These are phyloP conservation scores for Pecoramyces ruminantium DNA, from an alignment of 192 early-diverging fungal species.

Conservation along the genomic window DNA sequence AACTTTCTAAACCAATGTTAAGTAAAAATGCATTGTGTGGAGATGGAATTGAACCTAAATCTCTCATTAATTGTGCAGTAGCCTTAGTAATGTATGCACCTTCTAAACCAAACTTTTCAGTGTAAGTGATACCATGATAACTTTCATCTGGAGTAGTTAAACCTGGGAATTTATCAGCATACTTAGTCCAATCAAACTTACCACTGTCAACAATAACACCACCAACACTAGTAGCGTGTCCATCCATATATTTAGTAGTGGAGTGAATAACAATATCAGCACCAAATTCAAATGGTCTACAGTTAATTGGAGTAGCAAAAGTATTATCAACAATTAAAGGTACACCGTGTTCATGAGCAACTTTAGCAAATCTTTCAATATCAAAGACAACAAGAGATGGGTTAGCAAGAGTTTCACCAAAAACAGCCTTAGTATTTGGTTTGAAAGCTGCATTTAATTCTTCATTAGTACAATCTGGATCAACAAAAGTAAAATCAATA, in stretches of 20 bases:
- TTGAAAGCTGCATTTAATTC: constrained; percentile 57
- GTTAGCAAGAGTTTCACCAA: not conserved
- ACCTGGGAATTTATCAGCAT: constrained; percentile 53
- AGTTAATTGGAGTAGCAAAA: not conserved
- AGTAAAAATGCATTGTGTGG: constrained; percentile 2
- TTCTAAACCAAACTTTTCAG: not conserved
- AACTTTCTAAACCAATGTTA: not conserved
- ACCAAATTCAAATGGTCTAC: constrained; percentile 11
- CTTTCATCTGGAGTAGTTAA: constrained; percentile 72
- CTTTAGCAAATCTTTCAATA: not conserved
- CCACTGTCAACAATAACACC: constrained; percentile 37
- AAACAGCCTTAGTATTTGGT: constrained; percentile 34
- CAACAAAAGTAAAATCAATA: not conserved
- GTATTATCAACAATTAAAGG: not conserved
- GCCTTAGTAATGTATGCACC: not conserved
- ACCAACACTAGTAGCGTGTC: constrained; percentile 50
- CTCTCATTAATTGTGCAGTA: not conserved
- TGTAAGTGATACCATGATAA: constrained; percentile 59
- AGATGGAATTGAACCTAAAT: constrained; percentile 1
- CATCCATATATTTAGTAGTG: constrained; percentile 54
- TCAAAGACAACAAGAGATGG: not conserved
- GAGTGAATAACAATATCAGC: constrained; percentile 53
- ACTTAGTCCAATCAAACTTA: constrained; percentile 59
- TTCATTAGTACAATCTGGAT: not conserved
- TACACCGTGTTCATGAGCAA: not conserved